Base-by-base conservation (phyloP, 176 grass and related monocot species). In the Phoenix dactylifera region DNA sequence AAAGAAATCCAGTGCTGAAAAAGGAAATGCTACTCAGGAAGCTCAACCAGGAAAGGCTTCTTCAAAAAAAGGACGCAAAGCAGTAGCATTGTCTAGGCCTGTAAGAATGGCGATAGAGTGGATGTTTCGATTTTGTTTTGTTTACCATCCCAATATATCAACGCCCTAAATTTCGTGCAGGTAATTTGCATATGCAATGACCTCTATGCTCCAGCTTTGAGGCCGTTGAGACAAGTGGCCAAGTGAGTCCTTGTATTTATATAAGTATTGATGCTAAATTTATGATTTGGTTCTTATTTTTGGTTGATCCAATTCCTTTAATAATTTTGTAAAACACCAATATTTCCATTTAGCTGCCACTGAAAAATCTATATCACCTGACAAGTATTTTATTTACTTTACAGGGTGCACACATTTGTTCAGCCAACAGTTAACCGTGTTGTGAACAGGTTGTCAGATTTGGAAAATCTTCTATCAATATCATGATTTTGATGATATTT, bases 171-270 rank as follows among this genome's bases (percentile, higher is more conserved):
- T 80, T 67, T 55, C 2, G 14, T 23, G 53, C 74, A 96, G 86
- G 75, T 96, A 66, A 96, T 96, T 70, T 96, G 92, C 77, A 96
- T 96, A 79, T 96, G 92, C 78, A 96, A 96, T 77, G 92, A 96
- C 69, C 83, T 96, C 60, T 96, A 90, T 85, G 86, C 80, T 72
- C 92, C 92, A 87, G 83, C 92, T 30, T 73, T 96, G 75, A 89
- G 92, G 74, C 84, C 81, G 80, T 76, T 96, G n/a, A 86, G 92
- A 26, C 92, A 96, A 90, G 83, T 88, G 59, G 86, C 86, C 50
- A 96, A 96, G 92, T 96, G 80, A 87, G 65, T 62, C 60, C 78
- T 69, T 67, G 55, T 66, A 74, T 63, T 57, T 12, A 1, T 35
- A 14, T 76, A 12, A 71, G 18, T 12, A 62, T 63, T 16, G 50